A percentile compares a stretch with the other conserved stretches of the same genome.
These are phyloP conservation scores for Diplodia intermedia DNA, from an alignment of 2,329 filamentous ascomycete species.

Conservation along the genomic window DNA sequence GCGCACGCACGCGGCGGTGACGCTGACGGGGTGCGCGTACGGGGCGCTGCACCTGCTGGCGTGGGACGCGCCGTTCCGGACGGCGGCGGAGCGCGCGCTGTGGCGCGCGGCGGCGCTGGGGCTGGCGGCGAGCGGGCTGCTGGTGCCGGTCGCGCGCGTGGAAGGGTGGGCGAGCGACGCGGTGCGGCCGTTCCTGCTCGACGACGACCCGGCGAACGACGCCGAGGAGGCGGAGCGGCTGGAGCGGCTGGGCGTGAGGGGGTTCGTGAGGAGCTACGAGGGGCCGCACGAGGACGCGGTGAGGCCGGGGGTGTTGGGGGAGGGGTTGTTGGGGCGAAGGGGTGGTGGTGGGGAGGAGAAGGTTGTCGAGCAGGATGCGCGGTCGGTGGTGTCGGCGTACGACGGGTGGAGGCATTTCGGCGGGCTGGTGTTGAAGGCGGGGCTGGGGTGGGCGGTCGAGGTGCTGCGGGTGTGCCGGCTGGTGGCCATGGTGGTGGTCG, in stretches of 20 bases:
- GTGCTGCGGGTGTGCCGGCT: constrained; percentile 37
- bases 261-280: constrained; percentile 1
- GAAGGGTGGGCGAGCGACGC: neutral
- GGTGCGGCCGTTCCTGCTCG: constrained; percentile 37
- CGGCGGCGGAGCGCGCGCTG: constrained; percentile 24
- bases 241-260: constrained; percentile 1
- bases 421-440: constrained; percentile 4
- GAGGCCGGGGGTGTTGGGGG: neutral
- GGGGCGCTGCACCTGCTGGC: constrained; percentile 38
- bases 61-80: constrained; percentile 39
- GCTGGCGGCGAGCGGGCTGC: constrained; percentile 32
- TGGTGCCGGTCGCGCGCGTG: constrained; percentile 16
- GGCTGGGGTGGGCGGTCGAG: constrained; percentile 10
- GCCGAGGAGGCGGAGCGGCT: neutral
- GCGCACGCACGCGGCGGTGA: constrained; percentile 24
- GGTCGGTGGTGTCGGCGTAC: constrained; percentile 1
- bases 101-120: constrained; percentile 32
- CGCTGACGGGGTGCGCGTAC: constrained; percentile 33
- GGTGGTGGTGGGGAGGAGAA: neutral
- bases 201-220: neutral
- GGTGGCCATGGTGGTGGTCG: constrained; percentile 37
- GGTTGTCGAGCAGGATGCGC: neutral
- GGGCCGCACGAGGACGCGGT: constrained; percentile 1
- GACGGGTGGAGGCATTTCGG: constrained; percentile 13
- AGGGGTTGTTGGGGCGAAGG: neutral